These are phyloP conservation scores for Pseudogymnoascus sp. DNA, from an alignment of 2,329 filamentous ascomycete species.

Conservation along the genomic window DNA sequence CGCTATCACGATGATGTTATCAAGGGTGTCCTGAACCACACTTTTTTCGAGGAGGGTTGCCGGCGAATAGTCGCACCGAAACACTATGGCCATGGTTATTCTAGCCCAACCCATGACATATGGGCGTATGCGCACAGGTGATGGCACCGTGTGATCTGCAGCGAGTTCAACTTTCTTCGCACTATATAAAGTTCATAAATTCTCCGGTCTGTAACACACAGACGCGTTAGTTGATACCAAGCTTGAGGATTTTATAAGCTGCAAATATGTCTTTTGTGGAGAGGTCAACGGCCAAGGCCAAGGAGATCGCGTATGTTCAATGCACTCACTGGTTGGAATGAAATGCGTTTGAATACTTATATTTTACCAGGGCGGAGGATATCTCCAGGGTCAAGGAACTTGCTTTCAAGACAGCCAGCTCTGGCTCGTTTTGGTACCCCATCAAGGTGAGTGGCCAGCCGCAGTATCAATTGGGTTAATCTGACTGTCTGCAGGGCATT, in stretches of 20 bases:
- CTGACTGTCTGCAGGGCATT: constrained; percentile 39
- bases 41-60: neutral
- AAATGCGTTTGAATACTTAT: constrained; percentile 15
- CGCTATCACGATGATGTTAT: neutral
- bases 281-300: constrained; percentile 21
- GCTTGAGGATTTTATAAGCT: neutral
- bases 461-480: constrained; percentile 8
- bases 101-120: neutral
- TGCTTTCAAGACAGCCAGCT: constrained; percentile 60
- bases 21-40: neutral
- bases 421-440: constrained; percentile 77
- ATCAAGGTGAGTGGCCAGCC: constrained; percentile 46
- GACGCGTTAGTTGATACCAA: neutral
- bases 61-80: constrained; percentile 1
- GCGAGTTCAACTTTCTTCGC: neutral
- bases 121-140: neutral
- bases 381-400: constrained; percentile 55
- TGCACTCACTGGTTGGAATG: neutral
- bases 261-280: constrained; percentile 5
- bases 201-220: neutral
- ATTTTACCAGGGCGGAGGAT: constrained; percentile 52
- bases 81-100: neutral
- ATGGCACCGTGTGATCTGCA: neutral
- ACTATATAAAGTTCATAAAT: neutral
- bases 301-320: constrained; percentile 27